Percentiles rank a stretch among this genome's conserved stretches.
phyloP scores from a whole-genome alignment of 2,329 filamentous ascomycete species.

The Ophiosphaerella herpotricha region DNA sequence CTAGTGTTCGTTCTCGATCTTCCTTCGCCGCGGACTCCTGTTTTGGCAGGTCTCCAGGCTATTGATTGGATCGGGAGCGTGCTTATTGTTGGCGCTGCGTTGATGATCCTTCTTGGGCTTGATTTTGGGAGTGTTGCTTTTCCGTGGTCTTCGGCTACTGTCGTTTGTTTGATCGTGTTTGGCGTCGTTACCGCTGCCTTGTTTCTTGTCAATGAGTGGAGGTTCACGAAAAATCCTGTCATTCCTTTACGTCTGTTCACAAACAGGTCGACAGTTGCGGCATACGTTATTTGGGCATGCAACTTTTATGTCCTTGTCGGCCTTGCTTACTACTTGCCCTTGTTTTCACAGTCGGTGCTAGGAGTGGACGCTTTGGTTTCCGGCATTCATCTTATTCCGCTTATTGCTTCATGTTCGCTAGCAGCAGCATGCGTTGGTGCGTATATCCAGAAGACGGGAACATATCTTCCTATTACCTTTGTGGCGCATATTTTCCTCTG shows the following conservation, averaged over 20 bases:
- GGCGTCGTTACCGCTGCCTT: constrained; percentile 54
- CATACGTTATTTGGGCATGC: constrained; percentile 24
- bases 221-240: constrained; percentile 67
- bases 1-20: constrained; percentile 60
- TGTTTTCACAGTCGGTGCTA: constrained; percentile 73
- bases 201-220: constrained; percentile 67
- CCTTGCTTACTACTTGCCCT: constrained; percentile 69
- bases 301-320: constrained; percentile 46
- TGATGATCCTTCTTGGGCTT: constrained; percentile 59
- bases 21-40: constrained; percentile 58
- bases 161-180: constrained; percentile 60
- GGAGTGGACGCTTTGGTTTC: constrained; percentile 65
- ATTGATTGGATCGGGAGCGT: constrained; percentile 61
- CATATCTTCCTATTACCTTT: constrained; percentile 47
- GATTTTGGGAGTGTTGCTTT: constrained; percentile 60
- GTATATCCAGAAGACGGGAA: constrained; percentile 52
- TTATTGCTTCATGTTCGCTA: constrained; percentile 54
- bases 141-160: constrained; percentile 59
- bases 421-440: constrained; percentile 54
- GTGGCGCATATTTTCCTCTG: constrained; percentile 37
- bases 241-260: constrained; percentile 68
- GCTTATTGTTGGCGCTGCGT: constrained; percentile 55
- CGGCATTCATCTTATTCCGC: constrained; percentile 65
- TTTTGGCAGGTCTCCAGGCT: constrained; percentile 54
- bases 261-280: constrained; percentile 60